A percentile compares a stretch with the other conserved stretches of the same genome.
Evolutionary conservation across 768 basidiomycete species (phyloP).

Genomic region (Russula virescens): DNA sequence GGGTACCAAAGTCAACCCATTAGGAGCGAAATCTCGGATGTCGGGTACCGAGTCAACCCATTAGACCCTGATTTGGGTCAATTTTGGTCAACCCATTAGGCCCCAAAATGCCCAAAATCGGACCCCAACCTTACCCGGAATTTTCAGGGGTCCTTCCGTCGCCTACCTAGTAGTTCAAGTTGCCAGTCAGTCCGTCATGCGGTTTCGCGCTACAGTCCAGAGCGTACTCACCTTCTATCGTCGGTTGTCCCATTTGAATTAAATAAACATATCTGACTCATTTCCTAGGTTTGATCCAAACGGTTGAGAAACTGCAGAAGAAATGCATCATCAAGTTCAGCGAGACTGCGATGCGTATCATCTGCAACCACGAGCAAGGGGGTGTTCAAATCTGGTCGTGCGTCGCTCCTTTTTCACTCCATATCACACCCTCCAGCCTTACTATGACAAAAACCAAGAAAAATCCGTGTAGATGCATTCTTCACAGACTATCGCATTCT

Average conservation of each 20-base stretch:
- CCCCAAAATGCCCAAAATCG: too few relatives aligned
- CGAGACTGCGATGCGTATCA: slow-evolving; percentile 68
- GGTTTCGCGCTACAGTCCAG: slow-evolving; percentile 24
- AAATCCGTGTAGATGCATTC: slow-evolving; percentile 60
- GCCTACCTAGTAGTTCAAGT: too few relatives aligned
- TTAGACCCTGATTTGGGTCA: too few relatives aligned
- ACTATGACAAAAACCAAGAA: slow-evolving; percentile 34
- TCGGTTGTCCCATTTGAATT: not conserved
- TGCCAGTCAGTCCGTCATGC: slow-evolving; percentile 17
- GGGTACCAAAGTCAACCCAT: too few relatives aligned
- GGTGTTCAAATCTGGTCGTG: slow-evolving; percentile 86
- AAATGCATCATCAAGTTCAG: slow-evolving; percentile 78
- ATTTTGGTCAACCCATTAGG: too few relatives aligned
- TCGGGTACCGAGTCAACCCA: too few relatives aligned
- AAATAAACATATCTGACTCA: not conserved
- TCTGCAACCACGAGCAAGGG: slow-evolving; percentile 79
- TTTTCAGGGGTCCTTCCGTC: too few relatives aligned
- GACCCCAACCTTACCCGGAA: too few relatives aligned
- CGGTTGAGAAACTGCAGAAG: slow-evolving; percentile 79
- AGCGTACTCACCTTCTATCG: slow-evolving; percentile 24
- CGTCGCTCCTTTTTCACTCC: slow-evolving; percentile 33
- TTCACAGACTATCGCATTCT: slow-evolving; percentile 80
- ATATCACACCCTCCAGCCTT: not conserved
- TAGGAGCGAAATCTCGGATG: too few relatives aligned
- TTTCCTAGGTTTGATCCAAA: slow-evolving; percentile 63